phyloP scores from a whole-genome alignment of 306 rosid genomes.

The Cucurbita argyrosperma region DNA sequence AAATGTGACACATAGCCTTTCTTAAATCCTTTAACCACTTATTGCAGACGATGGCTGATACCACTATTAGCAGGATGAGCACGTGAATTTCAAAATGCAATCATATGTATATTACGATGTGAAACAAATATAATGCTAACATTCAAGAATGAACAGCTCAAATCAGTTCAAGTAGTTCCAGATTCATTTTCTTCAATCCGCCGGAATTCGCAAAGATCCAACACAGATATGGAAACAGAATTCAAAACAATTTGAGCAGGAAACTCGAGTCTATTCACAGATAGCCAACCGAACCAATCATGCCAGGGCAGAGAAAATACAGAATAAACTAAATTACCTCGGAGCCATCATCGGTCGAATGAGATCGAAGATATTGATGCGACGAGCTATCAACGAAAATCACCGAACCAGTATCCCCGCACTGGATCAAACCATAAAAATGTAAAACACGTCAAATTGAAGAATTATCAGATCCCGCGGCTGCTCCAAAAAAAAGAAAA shows the following conservation, averaged over 20 bases:
- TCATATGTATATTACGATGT: neutral
- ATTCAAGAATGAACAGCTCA: neutral
- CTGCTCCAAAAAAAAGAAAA: neutral
- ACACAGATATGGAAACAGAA: neutral
- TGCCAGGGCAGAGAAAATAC: neutral
- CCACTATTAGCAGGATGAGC: neutral
- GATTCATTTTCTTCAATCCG: neutral
- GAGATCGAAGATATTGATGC: constrained; percentile 22
- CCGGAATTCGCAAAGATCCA: neutral
- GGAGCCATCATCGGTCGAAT: constrained; percentile 21
- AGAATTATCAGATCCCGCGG: constrained; percentile 23
- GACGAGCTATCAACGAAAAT: constrained; percentile 32
- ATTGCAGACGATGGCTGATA: neutral
- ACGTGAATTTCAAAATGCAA: neutral
- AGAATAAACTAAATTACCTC: constrained; percentile 17
- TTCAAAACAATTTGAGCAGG: neutral
- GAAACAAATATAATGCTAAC: neutral
- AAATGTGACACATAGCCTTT: neutral
- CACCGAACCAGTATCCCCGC: constrained; percentile 17
- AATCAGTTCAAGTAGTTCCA: neutral
- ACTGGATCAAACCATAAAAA: constrained; percentile 17
- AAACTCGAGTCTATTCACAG: neutral
- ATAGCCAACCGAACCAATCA: neutral
- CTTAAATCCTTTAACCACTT: neutral
- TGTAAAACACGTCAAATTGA: neutral